Evolutionary conservation across 495 filamentous ascomycete genomes (phyloP), one percentile per base, ranked within the genome.

Genomic region (Neurospora sp.): DNA sequence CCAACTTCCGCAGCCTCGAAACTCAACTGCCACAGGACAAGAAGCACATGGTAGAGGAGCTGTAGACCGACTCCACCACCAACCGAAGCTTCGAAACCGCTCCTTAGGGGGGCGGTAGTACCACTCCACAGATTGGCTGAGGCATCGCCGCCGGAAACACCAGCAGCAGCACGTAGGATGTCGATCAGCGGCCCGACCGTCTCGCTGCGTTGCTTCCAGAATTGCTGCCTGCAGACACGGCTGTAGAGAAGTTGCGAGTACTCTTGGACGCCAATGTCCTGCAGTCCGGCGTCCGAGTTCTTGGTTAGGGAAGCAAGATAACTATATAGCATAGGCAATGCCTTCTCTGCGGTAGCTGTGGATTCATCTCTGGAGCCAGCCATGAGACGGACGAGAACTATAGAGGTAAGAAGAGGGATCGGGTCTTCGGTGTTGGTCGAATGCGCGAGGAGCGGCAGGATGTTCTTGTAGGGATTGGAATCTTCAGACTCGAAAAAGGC

Each of bases 11-110:
- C 85, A 31, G 91, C 92, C 78, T 98, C 96, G 75, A 99, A 99
- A 73, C 93, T 96, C 70, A 98, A 85, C 84, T 98, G 94, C 96
- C 96, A 99, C 31, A 98, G 81, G 16, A 94, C 93, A 44, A 99
- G 84, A 40, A 99, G 87, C 27, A 97, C 92, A 76, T 97, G 94
- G 80, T 99, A 99, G 37, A 99, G 87, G 48, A 98, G 89, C 78
- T 99, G 96, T 16, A 99, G 84, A 18, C 94, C 93, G 70, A 99
- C 92, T 18, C 93, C 93, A 69, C 94, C 93, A 62, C 90, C 87
- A 48, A 96, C 79, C 20, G 88, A 87, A 35, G 86, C 87, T 78
- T 93, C 93, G 54, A 86, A 80, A 18, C 54, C 85, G 75, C 80
- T 87, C 69, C 87, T 85, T 69, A 82, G 78, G 54, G 86, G 82